phyloP scores from a whole-genome alignment of 805 yeast genomes.

The Wickerhamiella occidentalis region DNA sequence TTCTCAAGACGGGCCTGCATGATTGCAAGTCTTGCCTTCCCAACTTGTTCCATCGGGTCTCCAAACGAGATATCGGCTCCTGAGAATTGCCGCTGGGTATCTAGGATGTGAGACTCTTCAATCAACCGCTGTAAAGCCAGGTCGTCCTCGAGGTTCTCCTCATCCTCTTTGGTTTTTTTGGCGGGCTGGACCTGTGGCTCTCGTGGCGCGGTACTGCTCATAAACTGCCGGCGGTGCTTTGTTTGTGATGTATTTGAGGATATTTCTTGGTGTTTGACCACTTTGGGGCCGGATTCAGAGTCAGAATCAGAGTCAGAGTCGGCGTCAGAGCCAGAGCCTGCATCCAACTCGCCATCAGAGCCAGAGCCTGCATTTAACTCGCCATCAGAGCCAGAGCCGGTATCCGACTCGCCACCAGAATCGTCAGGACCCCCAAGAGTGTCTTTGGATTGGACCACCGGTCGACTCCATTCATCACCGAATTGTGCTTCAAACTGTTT shows the following conservation, averaged over 20 bases:
- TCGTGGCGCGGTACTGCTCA: slow-evolving; percentile 27
- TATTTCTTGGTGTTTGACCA: slow-evolving; percentile 27
- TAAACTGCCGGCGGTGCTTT: slow-evolving; percentile 20
- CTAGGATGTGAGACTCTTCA: slow-evolving; percentile 52
- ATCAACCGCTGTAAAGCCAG: slow-evolving; percentile 54
- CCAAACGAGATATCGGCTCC: slow-evolving; percentile 28
- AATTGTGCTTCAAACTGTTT: slow-evolving; percentile 28
- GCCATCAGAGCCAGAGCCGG: slow-evolving; percentile 9
- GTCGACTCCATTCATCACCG: slow-evolving; percentile 24
- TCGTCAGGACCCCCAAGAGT: too few species aligned
- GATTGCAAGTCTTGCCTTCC: slow-evolving; percentile 29
- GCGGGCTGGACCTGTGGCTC: slow-evolving; percentile 14
- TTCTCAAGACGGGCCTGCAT: slow-evolving; percentile 28
- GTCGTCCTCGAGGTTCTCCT: slow-evolving; percentile 50
- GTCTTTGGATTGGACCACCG: slow-evolving; percentile 12
- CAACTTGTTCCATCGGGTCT: slow-evolving; percentile 29
- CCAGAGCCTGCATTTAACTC: slow-evolving; percentile 12
- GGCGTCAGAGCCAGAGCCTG: slow-evolving; percentile 5
- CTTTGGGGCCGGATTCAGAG: slow-evolving; percentile 22
- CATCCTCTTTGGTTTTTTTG: slow-evolving; percentile 26
- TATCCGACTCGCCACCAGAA: slow-evolving; percentile 8
- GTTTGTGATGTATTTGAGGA: slow-evolving; percentile 15
- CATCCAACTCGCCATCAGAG: slow-evolving; percentile 9
- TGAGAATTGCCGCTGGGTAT: slow-evolving; percentile 19
- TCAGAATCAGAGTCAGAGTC: not conserved